phyloP scores from a whole-genome alignment of 495 filamentous ascomycete species.

The Chlorociboria aeruginascens region DNA sequence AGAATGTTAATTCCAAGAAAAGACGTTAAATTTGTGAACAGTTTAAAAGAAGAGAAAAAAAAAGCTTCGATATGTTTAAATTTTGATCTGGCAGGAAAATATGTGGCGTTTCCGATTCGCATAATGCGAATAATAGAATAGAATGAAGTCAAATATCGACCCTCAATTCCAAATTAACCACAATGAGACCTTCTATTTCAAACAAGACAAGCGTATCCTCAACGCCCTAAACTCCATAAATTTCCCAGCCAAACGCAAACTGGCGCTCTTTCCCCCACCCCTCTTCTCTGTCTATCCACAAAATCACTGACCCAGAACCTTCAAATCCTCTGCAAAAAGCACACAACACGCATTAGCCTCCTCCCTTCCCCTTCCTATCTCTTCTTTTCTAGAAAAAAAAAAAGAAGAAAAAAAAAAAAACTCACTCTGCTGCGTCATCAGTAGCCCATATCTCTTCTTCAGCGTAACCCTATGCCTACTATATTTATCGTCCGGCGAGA shows the following conservation, averaged over 20 bases:
- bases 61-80: not conserved
- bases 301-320: slow-evolving; percentile 27
- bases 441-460: slow-evolving; percentile 80
- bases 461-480: slow-evolving; percentile 87
- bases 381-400: not conserved
- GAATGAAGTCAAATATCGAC: too few relatives aligned
- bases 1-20: slow-evolving; percentile 76
- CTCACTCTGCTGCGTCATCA: slow-evolving; percentile 76
- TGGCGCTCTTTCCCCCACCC: not conserved
- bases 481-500: slow-evolving; percentile 97
- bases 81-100: too few relatives aligned
- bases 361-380: not conserved
- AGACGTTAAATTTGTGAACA: slow-evolving; percentile 17
- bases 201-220: not conserved
- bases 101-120: too few relatives aligned
- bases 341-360: slow-evolving; percentile 1
- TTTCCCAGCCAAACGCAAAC: not conserved
- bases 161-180: too few relatives aligned
- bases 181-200: too few relatives aligned
- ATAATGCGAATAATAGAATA: too few relatives aligned
- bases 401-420: slow-evolving; percentile 9
- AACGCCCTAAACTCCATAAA: not conserved
- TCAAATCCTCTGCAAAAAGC: slow-evolving; percentile 24
- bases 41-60: not conserved
- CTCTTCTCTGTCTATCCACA: not conserved